Conservation (phyloP, 306 rosid genomes). For the Vigna unguiculata region DNA sequence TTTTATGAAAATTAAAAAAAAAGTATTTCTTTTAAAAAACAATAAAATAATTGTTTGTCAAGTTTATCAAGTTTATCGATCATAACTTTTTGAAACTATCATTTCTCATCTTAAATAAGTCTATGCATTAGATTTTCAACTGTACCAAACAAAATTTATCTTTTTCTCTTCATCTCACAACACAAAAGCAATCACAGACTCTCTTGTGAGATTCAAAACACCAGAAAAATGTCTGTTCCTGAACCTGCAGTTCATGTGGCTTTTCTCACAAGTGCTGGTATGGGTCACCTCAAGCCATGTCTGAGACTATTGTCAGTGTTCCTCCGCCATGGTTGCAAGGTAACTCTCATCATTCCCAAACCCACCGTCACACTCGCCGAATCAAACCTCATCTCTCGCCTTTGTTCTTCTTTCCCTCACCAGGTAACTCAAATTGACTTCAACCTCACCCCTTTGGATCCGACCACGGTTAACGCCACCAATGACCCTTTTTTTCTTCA, state of each 20-base stretch:
- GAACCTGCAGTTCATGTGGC: slow-evolving; percentile 43
- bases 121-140: too few relatives aligned
- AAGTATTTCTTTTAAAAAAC: too few relatives aligned
- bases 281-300: slow-evolving; percentile 58
- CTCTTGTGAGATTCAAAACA: background rate
- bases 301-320: slow-evolving; percentile 45
- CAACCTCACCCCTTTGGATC: background rate
- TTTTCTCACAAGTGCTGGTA: slow-evolving; percentile 57
- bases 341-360: slow-evolving; percentile 54
- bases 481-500: slow-evolving; percentile 55
- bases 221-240: background rate
- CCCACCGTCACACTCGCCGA: slow-evolving; percentile 58
- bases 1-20: too few relatives aligned
- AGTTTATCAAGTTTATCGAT: too few relatives aligned
- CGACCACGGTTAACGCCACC: slow-evolving; percentile 36
- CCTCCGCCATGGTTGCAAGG: slow-evolving; percentile 35
- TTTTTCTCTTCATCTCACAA: too few relatives aligned
- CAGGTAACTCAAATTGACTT: slow-evolving; percentile 23
- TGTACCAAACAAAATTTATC: too few relatives aligned
- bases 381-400: slow-evolving; percentile 48
- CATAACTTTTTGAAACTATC: too few relatives aligned
- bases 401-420: slow-evolving; percentile 51
- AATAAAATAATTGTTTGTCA: too few relatives aligned
- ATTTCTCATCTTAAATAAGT: too few relatives aligned
- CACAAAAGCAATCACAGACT: background rate